Evolutionary conservation across 1,139 yeast species (phyloP).

Genomic region (Hemisphaericaspora lyxosophila): DNA sequence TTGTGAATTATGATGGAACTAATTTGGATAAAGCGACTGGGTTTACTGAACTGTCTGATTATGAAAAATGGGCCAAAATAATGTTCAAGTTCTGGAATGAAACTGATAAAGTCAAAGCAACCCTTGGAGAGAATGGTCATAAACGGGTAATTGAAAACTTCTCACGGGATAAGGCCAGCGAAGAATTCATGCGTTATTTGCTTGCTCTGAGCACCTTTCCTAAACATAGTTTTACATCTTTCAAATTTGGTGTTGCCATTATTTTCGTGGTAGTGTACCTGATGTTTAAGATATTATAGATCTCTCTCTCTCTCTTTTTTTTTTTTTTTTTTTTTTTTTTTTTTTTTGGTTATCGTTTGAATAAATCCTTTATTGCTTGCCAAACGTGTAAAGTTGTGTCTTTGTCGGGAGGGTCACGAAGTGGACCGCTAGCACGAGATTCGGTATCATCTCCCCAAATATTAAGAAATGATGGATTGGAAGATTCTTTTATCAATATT

Average conservation of each 20-base stretch:
- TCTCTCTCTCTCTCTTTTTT: too few relatives aligned
- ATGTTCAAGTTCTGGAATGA: slow-evolving; percentile 43
- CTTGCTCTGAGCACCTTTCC: not conserved
- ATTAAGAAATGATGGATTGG: slow-evolving; percentile 10
- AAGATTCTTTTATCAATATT: not conserved
- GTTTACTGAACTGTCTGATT: slow-evolving; percentile 60
- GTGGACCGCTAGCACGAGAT: not conserved
- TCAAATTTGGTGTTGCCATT: slow-evolving; percentile 7
- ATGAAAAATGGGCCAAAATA: slow-evolving; percentile 62
- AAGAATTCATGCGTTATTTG: slow-evolving; percentile 38
- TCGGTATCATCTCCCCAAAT: slow-evolving; percentile 10
- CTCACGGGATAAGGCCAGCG: slow-evolving; percentile 63
- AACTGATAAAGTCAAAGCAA: slow-evolving; percentile 25
- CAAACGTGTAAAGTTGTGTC: slow-evolving; percentile 29
- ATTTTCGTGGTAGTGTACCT: slow-evolving; percentile 8
- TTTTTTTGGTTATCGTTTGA: slow-evolving; percentile 20
- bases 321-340: too few relatives aligned
- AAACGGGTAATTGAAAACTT: slow-evolving; percentile 52
- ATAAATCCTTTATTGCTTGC: slow-evolving; percentile 36
- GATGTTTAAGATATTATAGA: slow-evolving; percentile 7
- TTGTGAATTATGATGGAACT: slow-evolving; percentile 45
- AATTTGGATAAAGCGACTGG: slow-evolving; percentile 63
- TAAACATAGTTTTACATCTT: not conserved
- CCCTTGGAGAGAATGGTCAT: slow-evolving; percentile 52
- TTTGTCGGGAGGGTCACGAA: slow-evolving; percentile 14